phyloP scores from a whole-genome alignment of 1,284 basidiomycete genomes.

The Cystobasidiaceae sp. region DNA sequence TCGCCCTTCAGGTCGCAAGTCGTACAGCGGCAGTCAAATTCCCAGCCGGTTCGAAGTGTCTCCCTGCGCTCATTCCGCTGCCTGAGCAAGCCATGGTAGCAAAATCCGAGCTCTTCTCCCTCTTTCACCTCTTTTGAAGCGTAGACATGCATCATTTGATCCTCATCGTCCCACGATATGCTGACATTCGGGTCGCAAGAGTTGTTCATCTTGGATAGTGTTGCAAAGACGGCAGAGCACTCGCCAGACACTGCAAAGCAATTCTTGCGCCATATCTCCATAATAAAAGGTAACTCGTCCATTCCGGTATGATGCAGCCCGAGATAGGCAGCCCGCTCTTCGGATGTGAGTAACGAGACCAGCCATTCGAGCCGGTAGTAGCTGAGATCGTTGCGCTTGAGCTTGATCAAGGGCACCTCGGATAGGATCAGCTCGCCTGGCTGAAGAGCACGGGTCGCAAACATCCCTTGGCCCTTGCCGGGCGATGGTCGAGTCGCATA shows the following conservation, averaged over 20 bases:
- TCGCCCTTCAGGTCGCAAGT: not conserved
- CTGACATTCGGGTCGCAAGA: slow-evolving; percentile 2
- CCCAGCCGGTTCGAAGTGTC: not conserved
- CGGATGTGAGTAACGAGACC: not conserved
- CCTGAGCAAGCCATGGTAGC: not conserved
- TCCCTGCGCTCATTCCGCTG: not conserved
- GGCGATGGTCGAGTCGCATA: not conserved
- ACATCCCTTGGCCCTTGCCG: not conserved
- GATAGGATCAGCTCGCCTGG: slow-evolving; percentile 1
- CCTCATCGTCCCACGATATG: slow-evolving; percentile 1
- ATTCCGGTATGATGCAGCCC: slow-evolving; percentile 8
- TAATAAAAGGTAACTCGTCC: slow-evolving; percentile 7
- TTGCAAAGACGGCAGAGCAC: not conserved
- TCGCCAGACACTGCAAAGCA: not conserved
- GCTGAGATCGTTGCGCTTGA: not conserved
- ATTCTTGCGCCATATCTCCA: slow-evolving; percentile 13
- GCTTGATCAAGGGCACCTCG: not conserved
- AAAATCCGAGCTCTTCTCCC: not conserved
- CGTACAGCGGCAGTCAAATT: slow-evolving; percentile 3
- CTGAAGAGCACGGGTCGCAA: not conserved
- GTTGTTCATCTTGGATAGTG: not conserved
- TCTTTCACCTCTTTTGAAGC: not conserved
- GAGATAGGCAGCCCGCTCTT: not conserved
- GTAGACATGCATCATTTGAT: not conserved
- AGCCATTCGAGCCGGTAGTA: slow-evolving; percentile 11